Evolutionary conservation across 2,329 filamentous ascomycete species (phyloP), one percentile per base, ranked within the genome.

Genomic region (Epichloe uncinata): DNA sequence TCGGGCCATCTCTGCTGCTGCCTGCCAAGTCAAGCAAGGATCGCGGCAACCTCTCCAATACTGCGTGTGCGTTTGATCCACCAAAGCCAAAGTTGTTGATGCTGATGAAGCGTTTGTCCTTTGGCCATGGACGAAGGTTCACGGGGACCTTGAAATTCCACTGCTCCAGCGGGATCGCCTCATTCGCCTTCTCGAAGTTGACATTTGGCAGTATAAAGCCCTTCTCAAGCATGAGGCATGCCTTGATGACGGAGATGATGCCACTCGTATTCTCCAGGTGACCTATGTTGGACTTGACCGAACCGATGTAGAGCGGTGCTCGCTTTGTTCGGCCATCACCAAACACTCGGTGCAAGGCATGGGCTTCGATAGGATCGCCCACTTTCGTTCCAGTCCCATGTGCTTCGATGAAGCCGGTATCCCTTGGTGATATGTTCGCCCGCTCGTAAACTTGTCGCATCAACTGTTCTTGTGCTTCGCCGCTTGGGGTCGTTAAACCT

Each of bases 401-500:
- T 3, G 72, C 72, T 55, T 81, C 75, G 18, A 69, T 54, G 45
- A 61, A 69, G 5, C 60, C 61, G 12, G 55, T 58, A 5, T 67
- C 64, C 1, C 48, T 45, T 5, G 59, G 57, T 16, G 57, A 55
- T 22, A 69, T 55, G 9, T 57, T 56, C 3, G 60, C 60, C 6
- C 57, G 52, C 0, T 50, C 42, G 53, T 73, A 73, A 0, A 65
- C 63, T 1, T 61, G 57, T 35, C 63, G 55, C 16, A 72, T 73
- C 1, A 71, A 58, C 1, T 54, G 55, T 34, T 60, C 63, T 60
- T 81, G 77, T 0, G 75, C 73, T 1, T 65, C 62, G 0, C 64
- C 68, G 45, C 66, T 79, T 0, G 80, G 80, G 60, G 75, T 72
- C 0, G 78, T 78, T 42, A 83, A 73, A 2, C 76, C 77, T 2